Conservation (phyloP, 148 eudicot species). For the Chenopodium suecicum region DNA sequence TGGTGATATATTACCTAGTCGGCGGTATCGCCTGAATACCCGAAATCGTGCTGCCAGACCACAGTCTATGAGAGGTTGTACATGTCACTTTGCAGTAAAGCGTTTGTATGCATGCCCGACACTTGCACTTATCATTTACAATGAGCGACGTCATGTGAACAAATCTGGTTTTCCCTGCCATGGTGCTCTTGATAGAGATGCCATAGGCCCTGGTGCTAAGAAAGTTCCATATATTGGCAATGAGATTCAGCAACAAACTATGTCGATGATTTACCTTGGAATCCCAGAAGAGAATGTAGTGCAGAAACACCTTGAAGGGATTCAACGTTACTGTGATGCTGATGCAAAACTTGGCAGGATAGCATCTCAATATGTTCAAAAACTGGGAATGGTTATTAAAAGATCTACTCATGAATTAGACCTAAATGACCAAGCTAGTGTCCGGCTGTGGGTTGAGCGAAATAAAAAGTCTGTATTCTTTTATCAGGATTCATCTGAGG, state of each 20-base stretch:
- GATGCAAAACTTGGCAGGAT: conserved; percentile 61
- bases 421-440: conserved; percentile 89
- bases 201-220: conserved; percentile 97
- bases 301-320: conserved; percentile 89
- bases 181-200: conserved; percentile 94
- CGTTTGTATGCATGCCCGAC: conserved; percentile 86
- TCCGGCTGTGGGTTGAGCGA: conserved; percentile 81
- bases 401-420: conserved; percentile 92
- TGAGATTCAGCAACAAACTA: conserved; percentile 95
- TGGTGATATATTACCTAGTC: conserved; percentile 83
- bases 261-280: conserved; percentile 97
- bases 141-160: conserved; percentile 80
- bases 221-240: conserved; percentile 76
- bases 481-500: conserved; percentile 71
- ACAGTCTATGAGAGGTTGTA: conserved; percentile 97
- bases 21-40: conserved; percentile 85
- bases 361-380: conserved; percentile 95
- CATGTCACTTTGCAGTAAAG: conserved; percentile 90
- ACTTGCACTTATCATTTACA: conserved; percentile 74
- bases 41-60: conserved; percentile 98
- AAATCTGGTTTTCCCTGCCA: conserved; percentile 91
- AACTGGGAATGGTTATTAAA: conserved; percentile 87
- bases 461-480: conserved; percentile 82
- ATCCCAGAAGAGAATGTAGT: conserved; percentile 90
- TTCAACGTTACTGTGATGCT: conserved; percentile 79